Conservation (phyloP, 208 protist species). For the Leishmania mexicana region DNA sequence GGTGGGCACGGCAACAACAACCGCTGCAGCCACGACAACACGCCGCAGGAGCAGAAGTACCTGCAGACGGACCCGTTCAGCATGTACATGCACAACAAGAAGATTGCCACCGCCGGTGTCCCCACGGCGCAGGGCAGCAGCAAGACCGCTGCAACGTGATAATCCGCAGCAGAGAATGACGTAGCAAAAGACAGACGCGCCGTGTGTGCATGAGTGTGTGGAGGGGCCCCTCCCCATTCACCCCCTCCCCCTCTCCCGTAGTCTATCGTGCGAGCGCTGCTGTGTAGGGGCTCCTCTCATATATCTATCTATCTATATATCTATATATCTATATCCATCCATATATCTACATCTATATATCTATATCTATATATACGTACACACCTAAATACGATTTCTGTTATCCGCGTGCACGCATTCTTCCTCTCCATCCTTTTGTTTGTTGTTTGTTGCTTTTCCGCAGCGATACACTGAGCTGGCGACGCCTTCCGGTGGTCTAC, state of each 20-base stretch:
- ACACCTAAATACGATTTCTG: neutral
- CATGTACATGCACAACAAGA: constrained; percentile 58
- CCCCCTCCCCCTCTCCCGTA: neutral
- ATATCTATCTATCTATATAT: neutral
- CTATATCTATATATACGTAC: neutral
- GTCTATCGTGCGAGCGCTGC: neutral
- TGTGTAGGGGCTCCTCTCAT: no score
- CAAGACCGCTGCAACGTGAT: neutral
- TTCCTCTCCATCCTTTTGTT: no score
- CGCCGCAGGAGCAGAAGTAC: constrained; percentile 48
- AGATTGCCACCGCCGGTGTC: constrained; percentile 9
- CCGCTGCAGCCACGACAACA: constrained; percentile 46
- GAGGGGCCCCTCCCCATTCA: neutral
- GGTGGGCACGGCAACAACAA: neutral
- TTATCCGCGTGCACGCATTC: neutral
- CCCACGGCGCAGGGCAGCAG: neutral
- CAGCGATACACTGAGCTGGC: no score
- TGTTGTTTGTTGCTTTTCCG: no score
- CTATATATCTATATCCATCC: neutral
- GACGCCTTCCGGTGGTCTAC: no score
- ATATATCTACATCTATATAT: neutral
- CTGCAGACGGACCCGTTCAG: constrained; percentile 50
- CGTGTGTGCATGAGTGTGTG: neutral
- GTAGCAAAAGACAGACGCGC: neutral
- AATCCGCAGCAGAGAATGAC: neutral